Evolutionary conservation across 345 rosid genomes (phyloP).

Genomic region (Pelargonium nanum): DNA sequence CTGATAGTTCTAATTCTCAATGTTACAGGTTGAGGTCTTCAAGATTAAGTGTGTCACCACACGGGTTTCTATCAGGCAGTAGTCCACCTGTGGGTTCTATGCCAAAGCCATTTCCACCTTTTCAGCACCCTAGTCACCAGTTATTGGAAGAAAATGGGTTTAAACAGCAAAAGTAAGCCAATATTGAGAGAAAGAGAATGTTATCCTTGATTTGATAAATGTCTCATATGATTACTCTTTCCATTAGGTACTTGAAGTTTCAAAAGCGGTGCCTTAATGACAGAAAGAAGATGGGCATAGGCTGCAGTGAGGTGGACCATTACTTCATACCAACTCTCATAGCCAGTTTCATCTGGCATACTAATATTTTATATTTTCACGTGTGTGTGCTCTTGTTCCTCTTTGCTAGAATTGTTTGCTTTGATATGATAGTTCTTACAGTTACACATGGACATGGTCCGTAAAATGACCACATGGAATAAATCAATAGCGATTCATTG

Average conservation of each 20-base stretch:
- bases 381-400: not conserved
- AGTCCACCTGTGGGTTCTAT: slow-evolving; percentile 96
- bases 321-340: slow-evolving; percentile 8
- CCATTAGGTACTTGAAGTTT: slow-evolving; percentile 75
- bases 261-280: slow-evolving; percentile 85
- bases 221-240: slow-evolving; percentile 18
- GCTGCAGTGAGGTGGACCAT: slow-evolving; percentile 79
- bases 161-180: slow-evolving; percentile 82
- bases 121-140: slow-evolving; percentile 96
- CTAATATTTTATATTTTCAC: not conserved
- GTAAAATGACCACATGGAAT: too few relatives aligned
- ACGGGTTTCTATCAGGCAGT: slow-evolving; percentile 52
- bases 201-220: slow-evolving; percentile 7
- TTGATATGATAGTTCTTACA: not conserved
- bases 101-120: slow-evolving; percentile 86
- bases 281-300: slow-evolving; percentile 79
- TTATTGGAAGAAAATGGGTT: slow-evolving; percentile 93
- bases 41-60: slow-evolving; percentile 76
- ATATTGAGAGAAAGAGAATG: slow-evolving; percentile 9
- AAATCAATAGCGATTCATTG: too few relatives aligned
- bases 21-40: slow-evolving; percentile 58
- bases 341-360: not conserved
- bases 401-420: not conserved
- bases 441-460: too few relatives aligned
- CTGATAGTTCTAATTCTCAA: slow-evolving; percentile 4